These are phyloP conservation scores for Amanita pallidorosea DNA, from an alignment of 768 basidiomycete genomes.

Conservation along the genomic window DNA sequence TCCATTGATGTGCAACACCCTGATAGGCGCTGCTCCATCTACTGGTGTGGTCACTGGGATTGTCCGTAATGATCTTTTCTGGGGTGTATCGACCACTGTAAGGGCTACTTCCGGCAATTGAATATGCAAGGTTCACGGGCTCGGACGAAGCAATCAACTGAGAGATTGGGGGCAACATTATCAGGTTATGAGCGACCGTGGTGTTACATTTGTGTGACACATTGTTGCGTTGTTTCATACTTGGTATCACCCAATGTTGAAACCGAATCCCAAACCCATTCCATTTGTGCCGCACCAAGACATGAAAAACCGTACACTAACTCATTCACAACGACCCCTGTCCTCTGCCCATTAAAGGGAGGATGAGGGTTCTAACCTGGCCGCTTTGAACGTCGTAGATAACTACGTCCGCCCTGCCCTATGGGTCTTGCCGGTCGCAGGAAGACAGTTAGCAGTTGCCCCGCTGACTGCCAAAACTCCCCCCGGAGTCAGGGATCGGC, in stretches of 20 bases:
- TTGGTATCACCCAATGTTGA: too few species aligned
- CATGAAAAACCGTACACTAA: too few species aligned
- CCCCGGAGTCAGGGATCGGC: neutral
- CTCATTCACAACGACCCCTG: too few species aligned
- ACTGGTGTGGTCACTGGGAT: slow-evolving; percentile 52
- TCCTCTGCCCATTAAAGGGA: too few species aligned
- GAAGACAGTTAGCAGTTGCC: slow-evolving; percentile 2
- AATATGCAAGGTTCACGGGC: slow-evolving; percentile 27
- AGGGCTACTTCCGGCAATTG: slow-evolving; percentile 51
- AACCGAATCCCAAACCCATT: too few species aligned
- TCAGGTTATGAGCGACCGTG: too few species aligned
- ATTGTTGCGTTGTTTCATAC: too few species aligned
- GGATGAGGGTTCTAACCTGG: too few species aligned
- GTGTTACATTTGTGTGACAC: too few species aligned
- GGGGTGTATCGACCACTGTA: slow-evolving; percentile 62
- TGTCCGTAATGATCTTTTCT: slow-evolving; percentile 58
- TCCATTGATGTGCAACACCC: slow-evolving; percentile 45
- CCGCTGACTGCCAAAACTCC: neutral
- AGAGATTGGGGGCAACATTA: neutral
- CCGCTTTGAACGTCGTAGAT: too few species aligned
- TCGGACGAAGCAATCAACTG: slow-evolving; percentile 8
- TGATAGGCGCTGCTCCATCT: slow-evolving; percentile 69
- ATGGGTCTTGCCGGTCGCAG: slow-evolving; percentile 1
- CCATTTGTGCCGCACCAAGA: too few species aligned
- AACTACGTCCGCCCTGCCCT: neutral